These are phyloP conservation scores for Euphorbia pulcherrima DNA, from an alignment of 345 rosid species.

Conservation along the genomic window DNA sequence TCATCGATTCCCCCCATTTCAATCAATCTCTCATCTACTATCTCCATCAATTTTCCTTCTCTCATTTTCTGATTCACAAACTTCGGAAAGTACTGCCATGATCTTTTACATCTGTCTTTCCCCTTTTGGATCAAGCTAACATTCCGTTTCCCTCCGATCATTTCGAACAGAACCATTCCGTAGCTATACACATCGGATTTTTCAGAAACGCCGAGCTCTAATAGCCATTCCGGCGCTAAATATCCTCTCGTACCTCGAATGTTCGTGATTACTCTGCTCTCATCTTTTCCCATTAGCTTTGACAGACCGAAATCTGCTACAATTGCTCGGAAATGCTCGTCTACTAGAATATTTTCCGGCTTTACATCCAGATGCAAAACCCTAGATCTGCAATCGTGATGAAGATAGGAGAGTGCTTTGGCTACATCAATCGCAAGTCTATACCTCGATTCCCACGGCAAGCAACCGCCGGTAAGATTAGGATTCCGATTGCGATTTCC, in stretches of 20 bases:
- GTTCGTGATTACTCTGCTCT: slow-evolving; percentile 25
- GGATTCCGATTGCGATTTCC: not conserved
- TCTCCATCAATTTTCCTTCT: slow-evolving; percentile 65
- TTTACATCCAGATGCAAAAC: slow-evolving; percentile 29
- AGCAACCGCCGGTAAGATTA: slow-evolving; percentile 46
- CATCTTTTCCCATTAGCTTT: slow-evolving; percentile 21
- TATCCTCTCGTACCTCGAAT: slow-evolving; percentile 29
- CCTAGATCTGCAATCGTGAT: slow-evolving; percentile 28
- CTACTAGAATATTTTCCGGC: slow-evolving; percentile 28
- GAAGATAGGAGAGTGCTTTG: slow-evolving; percentile 28
- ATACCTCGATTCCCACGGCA: slow-evolving; percentile 35
- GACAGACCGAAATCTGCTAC: slow-evolving; percentile 27
- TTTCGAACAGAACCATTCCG: slow-evolving; percentile 28
- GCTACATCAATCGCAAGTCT: slow-evolving; percentile 31
- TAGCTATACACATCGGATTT: slow-evolving; percentile 31
- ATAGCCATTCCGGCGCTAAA: slow-evolving; percentile 30
- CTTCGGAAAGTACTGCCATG: slow-evolving; percentile 67
- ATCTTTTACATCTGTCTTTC: slow-evolving; percentile 31
- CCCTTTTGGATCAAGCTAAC: slow-evolving; percentile 37
- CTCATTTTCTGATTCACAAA: slow-evolving; percentile 52
- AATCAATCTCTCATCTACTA: slow-evolving; percentile 52
- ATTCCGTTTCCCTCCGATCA: slow-evolving; percentile 27
- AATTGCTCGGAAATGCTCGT: slow-evolving; percentile 23
- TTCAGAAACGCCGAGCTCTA: slow-evolving; percentile 25
- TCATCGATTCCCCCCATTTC: slow-evolving; percentile 51